phyloP scores from a whole-genome alignment of 148 eudicot species.

The Spergularia bocconei region DNA sequence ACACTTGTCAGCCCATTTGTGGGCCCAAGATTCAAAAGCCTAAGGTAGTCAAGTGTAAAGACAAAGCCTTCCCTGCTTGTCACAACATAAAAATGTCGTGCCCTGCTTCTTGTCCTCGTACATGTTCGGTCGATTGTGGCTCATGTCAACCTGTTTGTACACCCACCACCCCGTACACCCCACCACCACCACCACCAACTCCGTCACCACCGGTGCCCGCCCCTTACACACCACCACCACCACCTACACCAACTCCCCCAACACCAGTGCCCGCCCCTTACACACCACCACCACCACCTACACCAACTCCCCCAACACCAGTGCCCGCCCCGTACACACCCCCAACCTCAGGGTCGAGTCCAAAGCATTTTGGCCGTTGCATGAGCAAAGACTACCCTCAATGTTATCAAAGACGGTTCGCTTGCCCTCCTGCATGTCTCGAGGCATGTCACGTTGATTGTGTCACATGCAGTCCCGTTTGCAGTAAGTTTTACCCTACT shows the following conservation, averaged over 20 bases:
- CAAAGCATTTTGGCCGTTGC: constrained; percentile 46
- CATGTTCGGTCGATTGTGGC: constrained; percentile 28
- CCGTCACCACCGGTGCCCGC: too few relatives aligned
- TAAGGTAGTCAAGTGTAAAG: constrained; percentile 30
- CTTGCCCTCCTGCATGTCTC: constrained; percentile 46
- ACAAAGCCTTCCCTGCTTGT: constrained; percentile 19
- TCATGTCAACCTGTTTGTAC: constrained; percentile 28
- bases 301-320: constrained; percentile 7
- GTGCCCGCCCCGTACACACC: constrained; percentile 16
- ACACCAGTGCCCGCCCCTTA: too few relatives aligned
- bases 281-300: not conserved
- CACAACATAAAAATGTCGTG: constrained; percentile 20
- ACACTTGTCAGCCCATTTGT: constrained; percentile 24
- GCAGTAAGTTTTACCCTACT: constrained; percentile 33
- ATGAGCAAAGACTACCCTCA: constrained; percentile 28
- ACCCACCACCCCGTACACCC: too few relatives aligned
- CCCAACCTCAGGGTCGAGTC: constrained; percentile 2
- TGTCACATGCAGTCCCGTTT: constrained; percentile 53
- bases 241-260: too few relatives aligned
- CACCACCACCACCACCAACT: too few relatives aligned
- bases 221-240: too few relatives aligned
- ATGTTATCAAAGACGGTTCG: constrained; percentile 33
- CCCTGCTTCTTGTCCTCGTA: constrained; percentile 33
- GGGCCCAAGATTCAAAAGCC: constrained; percentile 19
- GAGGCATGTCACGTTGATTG: constrained; percentile 47